Conservation (phyloP, 257 asterid species). For the Euphrasia confusa region DNA sequence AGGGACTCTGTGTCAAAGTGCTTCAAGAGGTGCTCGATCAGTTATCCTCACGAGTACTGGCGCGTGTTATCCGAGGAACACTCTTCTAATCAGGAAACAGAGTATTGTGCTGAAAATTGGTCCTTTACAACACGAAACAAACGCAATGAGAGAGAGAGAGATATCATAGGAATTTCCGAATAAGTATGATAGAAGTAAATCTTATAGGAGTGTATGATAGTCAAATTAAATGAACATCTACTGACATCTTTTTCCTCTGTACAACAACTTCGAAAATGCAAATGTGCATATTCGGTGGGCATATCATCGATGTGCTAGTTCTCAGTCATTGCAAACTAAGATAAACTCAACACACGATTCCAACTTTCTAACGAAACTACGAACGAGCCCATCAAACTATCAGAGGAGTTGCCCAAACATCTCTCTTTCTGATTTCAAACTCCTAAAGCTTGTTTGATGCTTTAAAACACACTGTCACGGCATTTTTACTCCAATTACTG, state of each 20-base stretch:
- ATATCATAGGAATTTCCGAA: slow-evolving; percentile 14
- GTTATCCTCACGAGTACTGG: slow-evolving; percentile 67
- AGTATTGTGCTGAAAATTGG: slow-evolving; percentile 20
- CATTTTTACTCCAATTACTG: no score
- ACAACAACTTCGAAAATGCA: no score
- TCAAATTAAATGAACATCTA: slow-evolving; percentile 25
- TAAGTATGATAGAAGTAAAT: slow-evolving; percentile 8
- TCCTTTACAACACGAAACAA: slow-evolving; percentile 18
- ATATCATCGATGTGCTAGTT: no score
- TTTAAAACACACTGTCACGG: no score
- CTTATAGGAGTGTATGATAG: slow-evolving; percentile 21
- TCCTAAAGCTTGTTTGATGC: no score
- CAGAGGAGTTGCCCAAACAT: neutral
- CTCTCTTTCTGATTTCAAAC: neutral
- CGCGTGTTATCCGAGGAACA: slow-evolving; percentile 65
- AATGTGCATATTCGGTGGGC: no score
- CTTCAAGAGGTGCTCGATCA: slow-evolving; percentile 80
- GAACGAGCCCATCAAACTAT: no score
- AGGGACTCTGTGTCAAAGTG: slow-evolving; percentile 73
- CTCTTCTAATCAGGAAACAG: slow-evolving; percentile 35
- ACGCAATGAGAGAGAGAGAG: slow-evolving; percentile 16
- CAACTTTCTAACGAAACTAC: no score
- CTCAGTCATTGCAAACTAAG: no score
- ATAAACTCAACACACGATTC: no score
- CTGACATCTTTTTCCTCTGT: slow-evolving; percentile 16